Evolutionary conservation across 345 rosid species (phyloP).

Genomic region (Gossypium bickii): DNA sequence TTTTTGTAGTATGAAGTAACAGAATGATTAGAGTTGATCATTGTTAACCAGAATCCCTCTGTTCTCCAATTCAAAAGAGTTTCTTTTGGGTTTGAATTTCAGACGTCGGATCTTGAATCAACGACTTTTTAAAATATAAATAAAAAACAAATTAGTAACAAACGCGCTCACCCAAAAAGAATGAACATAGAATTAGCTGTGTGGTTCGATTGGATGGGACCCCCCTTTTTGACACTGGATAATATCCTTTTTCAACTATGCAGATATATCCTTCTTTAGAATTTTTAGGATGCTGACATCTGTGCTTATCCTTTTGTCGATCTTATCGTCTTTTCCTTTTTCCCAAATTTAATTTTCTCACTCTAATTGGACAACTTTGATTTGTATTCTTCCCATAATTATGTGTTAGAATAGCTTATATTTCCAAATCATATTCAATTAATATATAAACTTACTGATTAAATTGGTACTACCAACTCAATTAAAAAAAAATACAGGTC

Average conservation of each 20-base stretch:
- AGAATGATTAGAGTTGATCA: constrained; percentile 14
- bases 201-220: too few species aligned
- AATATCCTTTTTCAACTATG: not conserved
- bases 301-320: constrained; percentile 32
- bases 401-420: too few species aligned
- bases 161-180: constrained; percentile 31
- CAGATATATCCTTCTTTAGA: too few species aligned
- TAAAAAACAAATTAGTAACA: not conserved
- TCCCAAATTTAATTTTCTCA: not conserved
- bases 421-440: too few species aligned
- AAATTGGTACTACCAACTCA: too few species aligned
- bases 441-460: too few species aligned
- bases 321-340: constrained; percentile 28
- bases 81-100: constrained; percentile 23
- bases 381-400: not conserved
- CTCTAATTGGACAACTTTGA: not conserved
- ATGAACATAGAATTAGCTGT: too few species aligned
- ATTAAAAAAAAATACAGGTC: too few species aligned
- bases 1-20: not conserved
- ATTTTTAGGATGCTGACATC: constrained; percentile 30
- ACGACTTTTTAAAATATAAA: constrained; percentile 15
- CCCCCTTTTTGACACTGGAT: too few species aligned
- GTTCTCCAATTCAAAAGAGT: constrained; percentile 17
- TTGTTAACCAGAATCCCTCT: not conserved
- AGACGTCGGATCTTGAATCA: constrained; percentile 28